Evolutionary conservation across 2,329 filamentous ascomycete genomes (phyloP).

Genomic region (Cytospora leucostoma): DNA sequence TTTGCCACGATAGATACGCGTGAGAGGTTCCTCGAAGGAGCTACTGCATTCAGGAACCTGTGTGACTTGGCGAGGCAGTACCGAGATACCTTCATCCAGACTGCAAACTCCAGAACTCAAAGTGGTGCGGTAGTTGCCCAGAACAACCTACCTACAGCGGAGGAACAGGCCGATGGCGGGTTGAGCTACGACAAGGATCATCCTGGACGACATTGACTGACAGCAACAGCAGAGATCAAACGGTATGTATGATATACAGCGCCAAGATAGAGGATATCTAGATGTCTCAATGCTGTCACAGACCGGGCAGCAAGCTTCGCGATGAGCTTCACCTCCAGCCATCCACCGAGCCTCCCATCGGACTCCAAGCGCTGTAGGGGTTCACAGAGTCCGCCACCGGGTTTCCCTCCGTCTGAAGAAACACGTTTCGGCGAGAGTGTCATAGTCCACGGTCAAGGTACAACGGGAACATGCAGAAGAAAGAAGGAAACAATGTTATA

Average conservation of each 20-base stretch:
- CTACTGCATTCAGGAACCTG: slow-evolving; percentile 42
- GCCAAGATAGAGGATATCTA: slow-evolving; percentile 18
- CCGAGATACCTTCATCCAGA: slow-evolving; percentile 32
- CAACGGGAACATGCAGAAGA: too few species aligned
- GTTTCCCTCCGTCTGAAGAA: too few species aligned
- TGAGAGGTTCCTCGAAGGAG: slow-evolving; percentile 39
- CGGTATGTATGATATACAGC: not conserved
- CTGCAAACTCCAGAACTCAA: slow-evolving; percentile 30
- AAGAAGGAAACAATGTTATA: too few species aligned
- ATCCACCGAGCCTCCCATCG: not conserved
- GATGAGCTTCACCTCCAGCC: slow-evolving; percentile 27
- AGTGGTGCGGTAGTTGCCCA: slow-evolving; percentile 1
- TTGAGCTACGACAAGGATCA: slow-evolving; percentile 20
- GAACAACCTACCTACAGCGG: slow-evolving; percentile 8
- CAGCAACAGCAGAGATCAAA: not conserved
- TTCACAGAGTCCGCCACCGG: too few species aligned
- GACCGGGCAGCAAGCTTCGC: slow-evolving; percentile 28
- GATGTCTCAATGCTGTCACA: slow-evolving; percentile 22
- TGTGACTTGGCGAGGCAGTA: slow-evolving; percentile 41
- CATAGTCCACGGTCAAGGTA: too few species aligned
- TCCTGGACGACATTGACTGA: not conserved
- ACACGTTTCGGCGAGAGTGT: too few species aligned
- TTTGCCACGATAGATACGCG: slow-evolving; percentile 35
- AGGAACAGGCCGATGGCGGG: not conserved
- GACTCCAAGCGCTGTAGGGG: too few species aligned